A percentile compares a stretch with the other conserved stretches of the same genome.
Conservation (phyloP, 2,329 filamentous ascomycete species). For the Coniochaeta sp. region DNA sequence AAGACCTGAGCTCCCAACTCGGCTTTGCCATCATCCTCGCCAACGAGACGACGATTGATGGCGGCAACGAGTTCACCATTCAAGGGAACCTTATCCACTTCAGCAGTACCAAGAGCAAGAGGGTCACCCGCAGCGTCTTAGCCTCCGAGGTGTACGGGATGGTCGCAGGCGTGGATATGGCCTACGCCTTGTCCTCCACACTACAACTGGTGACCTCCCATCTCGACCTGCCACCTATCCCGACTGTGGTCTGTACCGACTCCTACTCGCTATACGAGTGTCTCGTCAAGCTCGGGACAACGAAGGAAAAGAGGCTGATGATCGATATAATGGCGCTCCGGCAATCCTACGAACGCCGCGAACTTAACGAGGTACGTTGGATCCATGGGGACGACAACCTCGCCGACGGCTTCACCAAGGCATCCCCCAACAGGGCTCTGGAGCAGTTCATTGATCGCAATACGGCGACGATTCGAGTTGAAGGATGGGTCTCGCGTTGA, state of each 20-base stretch:
- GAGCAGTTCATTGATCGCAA: too few relatives aligned
- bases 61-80: constrained; percentile 6
- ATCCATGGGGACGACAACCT: too few relatives aligned
- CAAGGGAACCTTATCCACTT: constrained; percentile 11
- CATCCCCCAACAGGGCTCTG: too few relatives aligned
- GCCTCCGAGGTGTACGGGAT: constrained; percentile 11
- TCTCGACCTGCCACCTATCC: background rate
- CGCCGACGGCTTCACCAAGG: too few relatives aligned
- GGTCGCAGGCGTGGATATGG: constrained; percentile 9
- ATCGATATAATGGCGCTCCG: background rate
- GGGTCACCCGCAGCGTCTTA: constrained; percentile 9
- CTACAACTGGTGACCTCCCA: background rate
- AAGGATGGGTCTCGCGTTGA: too few relatives aligned
- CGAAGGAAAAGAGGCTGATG: too few relatives aligned
- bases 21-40: constrained; percentile 11
- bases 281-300: too few relatives aligned
- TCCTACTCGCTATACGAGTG: too few relatives aligned
- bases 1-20: constrained; percentile 12
- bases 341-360: background rate
- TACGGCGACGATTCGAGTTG: too few relatives aligned
- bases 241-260: too few relatives aligned
- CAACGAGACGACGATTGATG: constrained; percentile 5
- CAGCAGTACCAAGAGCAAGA: constrained; percentile 9
- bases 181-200: constrained; percentile 5
- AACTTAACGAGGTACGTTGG: background rate